Base-by-base conservation (phyloP, 108 stramenopile genomes). In the Cyclotella cryptica region DNA sequence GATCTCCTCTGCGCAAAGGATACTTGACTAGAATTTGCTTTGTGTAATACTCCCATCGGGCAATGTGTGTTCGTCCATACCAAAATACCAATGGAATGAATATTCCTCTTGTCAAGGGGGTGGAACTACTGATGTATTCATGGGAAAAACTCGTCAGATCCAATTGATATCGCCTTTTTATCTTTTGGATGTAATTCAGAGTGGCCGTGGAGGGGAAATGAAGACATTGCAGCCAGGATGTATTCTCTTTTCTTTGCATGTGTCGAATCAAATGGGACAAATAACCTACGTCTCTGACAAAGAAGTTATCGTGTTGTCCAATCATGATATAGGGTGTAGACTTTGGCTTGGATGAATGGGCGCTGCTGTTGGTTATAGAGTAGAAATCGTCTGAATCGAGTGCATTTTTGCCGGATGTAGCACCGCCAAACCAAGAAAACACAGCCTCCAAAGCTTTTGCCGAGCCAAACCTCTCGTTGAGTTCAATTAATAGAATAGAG, bases 241-340 rank as follows among this genome's bases (percentile, higher is more conserved):
- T 29, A 15, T 22, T 46, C 43, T 41, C 35, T 61, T n/a, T 26
- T 55, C 63, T 17, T 57, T 43, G 45, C 58, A 71, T 59, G n/a
- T 44, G 59, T n/a, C 13, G 24, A 13, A 71, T n/a, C 14, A 84
- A 22, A 41, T 53, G 28, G 19, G 54, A 29, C 49, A 66, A 49
- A 14, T 79, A 62, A 1, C 58, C 52, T 57, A 78, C 74, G 26
- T 69, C 66, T 14, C 39, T 24, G 13, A 84, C 68, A 58, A 84
- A 84, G 57, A 84, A 84, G 40, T 84, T 84, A 29, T 84, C 83
- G 64, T 84, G 83, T 63, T 84, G 83, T 39, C 57, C 78, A 47
- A 84, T 51, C 83, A 80, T 75, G 8, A 84, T 73, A 39, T 67
- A 74, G 40, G 83, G 83, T n/a, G 78, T 84, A 11, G 35, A 27